Percentiles rank a stretch among this genome's conserved stretches.
Evolutionary conservation across 345 rosid species (phyloP).

Genomic region (Aethionema arabicum): DNA sequence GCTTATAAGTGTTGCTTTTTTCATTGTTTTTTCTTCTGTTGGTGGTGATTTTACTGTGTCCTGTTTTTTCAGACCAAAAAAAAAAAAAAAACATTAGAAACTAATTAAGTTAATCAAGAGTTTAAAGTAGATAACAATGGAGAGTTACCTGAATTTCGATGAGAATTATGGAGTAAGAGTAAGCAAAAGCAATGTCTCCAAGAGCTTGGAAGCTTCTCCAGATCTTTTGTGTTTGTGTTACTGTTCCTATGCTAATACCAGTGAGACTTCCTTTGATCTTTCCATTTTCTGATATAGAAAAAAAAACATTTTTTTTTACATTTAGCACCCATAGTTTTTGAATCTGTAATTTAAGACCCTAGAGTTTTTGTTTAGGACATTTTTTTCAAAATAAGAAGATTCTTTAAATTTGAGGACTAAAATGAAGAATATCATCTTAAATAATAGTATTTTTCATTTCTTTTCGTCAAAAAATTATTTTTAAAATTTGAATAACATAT

Average conservation of each 20-base stretch:
- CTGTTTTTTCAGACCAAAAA: constrained; percentile 19
- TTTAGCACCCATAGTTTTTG: background rate
- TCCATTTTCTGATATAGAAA: constrained; percentile 22
- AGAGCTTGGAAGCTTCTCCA: constrained; percentile 57
- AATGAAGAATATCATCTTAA: too few relatives aligned
- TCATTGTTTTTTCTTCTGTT: constrained; percentile 88
- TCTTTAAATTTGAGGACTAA: too few relatives aligned
- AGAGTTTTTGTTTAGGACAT: background rate
- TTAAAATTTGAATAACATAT: too few relatives aligned
- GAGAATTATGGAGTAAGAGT: constrained; percentile 42
- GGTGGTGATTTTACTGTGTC: constrained; percentile 57
- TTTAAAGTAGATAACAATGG: background rate
- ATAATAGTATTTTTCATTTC: too few relatives aligned
- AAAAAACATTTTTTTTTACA: background rate
- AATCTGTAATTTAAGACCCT: background rate
- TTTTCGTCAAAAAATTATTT: too few relatives aligned
- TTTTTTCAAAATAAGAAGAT: too few relatives aligned
- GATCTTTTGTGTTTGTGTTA: constrained; percentile 40
- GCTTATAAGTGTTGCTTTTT: constrained; percentile 65
- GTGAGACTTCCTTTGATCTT: constrained; percentile 45
- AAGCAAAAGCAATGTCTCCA: constrained; percentile 55
- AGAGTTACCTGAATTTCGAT: constrained; percentile 43
- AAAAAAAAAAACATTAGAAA: background rate
- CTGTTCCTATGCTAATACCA: constrained; percentile 42
- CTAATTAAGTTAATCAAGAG: constrained; percentile 1